Evolutionary conservation across 2,329 filamentous ascomycete species (phyloP), one percentile per base, ranked within the genome.

Genomic region (Lasiodiplodia hormozganensis): DNA sequence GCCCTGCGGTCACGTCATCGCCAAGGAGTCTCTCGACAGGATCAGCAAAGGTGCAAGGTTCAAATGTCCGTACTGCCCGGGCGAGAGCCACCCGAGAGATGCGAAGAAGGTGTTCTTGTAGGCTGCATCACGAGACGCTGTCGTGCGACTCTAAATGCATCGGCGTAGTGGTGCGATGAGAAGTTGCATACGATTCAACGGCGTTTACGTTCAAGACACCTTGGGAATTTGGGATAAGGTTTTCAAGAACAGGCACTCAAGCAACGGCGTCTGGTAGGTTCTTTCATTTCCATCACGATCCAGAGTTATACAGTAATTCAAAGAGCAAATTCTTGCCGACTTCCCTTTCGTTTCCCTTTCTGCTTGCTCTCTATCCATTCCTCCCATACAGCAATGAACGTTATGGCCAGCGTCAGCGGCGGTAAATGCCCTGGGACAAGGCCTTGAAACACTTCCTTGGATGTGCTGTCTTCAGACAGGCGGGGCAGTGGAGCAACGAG

Each of bases 11-110:
- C 96, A 99, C 81, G 95, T 97, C 65, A 90, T 99, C 69, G 94
- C 94, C 21, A 87, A 90, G 71, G 94, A 97, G 75, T 94, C 91
- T 40, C 82, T 99, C 62, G 88, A 91, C 70, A 90, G 89, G 75
- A 85, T 98, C 52, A 90, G 90, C 67, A 97, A 96, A 81, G 90
- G 91, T 0, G 87, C 84, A 52, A 85, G 91, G 69, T 96, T 96
- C 85, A 99, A 99, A 80, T 99, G 96, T 75, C 96, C 96, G 0
- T 99, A 99, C 77, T 99, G 96, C 76, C 96, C 96, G 0, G 89
- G 83, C 36, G 95, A 98, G 80, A 93, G 93, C 56, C 85, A 90
- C 71, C 84, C 92, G 1, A 89, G 88, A 72, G 93, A 97, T 67
- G 93, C 94, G 7, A 87, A 84, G 73, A 89, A 90, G 77, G 90